Evolutionary conservation across 2,329 filamentous ascomycete genomes (phyloP), one percentile per base, ranked within the genome.

Genomic region (Graphium sp.): DNA sequence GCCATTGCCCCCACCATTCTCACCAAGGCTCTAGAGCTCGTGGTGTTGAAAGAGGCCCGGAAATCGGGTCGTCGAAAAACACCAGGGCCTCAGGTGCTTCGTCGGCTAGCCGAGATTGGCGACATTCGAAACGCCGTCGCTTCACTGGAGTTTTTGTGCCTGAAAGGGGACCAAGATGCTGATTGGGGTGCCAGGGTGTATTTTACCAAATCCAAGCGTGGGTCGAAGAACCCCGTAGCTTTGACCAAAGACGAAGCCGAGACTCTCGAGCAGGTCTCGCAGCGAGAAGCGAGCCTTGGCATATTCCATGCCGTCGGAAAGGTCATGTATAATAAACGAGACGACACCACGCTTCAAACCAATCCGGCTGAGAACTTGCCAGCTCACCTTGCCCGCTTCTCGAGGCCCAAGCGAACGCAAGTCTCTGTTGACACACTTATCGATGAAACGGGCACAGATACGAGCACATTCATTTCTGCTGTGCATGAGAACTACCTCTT

Each of bases 291-390:
- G 11, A 93, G 77, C 36, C 59, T 98, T 3, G 89, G 87, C 2
- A 83, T 98, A 28, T 98, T 98, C 44, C 89, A 98, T 48, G 84
- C 89, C 1, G 80, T 95, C 9, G 89, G 87, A 4, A 94, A 89
- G 46, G 81, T 98, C 3, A 75, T 95, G 1, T 92, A 95, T 56
- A 98, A 98, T 56, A 98, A 94, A 48, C 69, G 89, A 25, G 28
- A 35, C 16, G 66, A 78, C 14, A 71, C 76, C 17, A 46, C 35
- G 25, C 49, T 52, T 4, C 51, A 60, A 9, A 39, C 48, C 7
- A 45, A 45, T 7, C 52, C 59, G 18, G 45, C 50, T 3, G 50
- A 52, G 12, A 49, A 50, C 15, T 53, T 82, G 12, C 76, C 76
- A 5, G 40, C 48, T n/a, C 66, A 71, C 45, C 47, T 80, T 20